Percentiles rank a stretch among this genome's conserved stretches.
Conservation (phyloP, 2,329 filamentous ascomycete genomes). For the Alternaria hordeiaustralica region DNA sequence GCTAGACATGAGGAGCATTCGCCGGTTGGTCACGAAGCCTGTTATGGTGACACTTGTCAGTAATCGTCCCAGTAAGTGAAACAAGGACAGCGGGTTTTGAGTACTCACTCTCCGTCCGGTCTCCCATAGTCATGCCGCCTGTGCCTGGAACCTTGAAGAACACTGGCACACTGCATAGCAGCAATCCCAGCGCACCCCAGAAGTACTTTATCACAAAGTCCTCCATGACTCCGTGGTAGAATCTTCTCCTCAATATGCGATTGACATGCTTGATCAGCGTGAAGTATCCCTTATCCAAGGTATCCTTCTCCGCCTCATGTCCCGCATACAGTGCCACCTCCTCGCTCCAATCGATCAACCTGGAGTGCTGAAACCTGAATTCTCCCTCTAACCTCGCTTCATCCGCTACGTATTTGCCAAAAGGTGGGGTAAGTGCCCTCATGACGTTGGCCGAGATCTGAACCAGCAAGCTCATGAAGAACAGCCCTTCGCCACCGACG, state of each 20-base stretch:
- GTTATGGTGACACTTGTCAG: slow-evolving; percentile 12
- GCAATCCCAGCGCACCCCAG: slow-evolving; percentile 90
- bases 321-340: slow-evolving; percentile 92
- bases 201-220: slow-evolving; percentile 99
- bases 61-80: background rate
- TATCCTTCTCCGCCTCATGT: slow-evolving; percentile 94
- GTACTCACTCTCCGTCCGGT: slow-evolving; percentile 65
- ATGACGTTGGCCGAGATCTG: slow-evolving; percentile 92
- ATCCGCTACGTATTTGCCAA: slow-evolving; percentile 96
- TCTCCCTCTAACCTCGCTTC: slow-evolving; percentile 94
- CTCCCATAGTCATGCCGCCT: slow-evolving; percentile 66
- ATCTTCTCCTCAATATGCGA: slow-evolving; percentile 83
- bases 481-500: slow-evolving; percentile 93
- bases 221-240: slow-evolving; percentile 99
- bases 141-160: slow-evolving; percentile 88
- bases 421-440: slow-evolving; percentile 92
- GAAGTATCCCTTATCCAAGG: slow-evolving; percentile 97
- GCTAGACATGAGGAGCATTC: slow-evolving; percentile 89
- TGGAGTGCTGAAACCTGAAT: slow-evolving; percentile 92
- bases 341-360: slow-evolving; percentile 94
- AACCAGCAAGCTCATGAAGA: slow-evolving; percentile 93
- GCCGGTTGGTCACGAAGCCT: slow-evolving; percentile 90
- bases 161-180: slow-evolving; percentile 92
- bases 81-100: background rate
- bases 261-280: slow-evolving; percentile 99